Evolutionary conservation across 139 green algal genomes (phyloP).

Genomic region (Picochlorum sp.): DNA sequence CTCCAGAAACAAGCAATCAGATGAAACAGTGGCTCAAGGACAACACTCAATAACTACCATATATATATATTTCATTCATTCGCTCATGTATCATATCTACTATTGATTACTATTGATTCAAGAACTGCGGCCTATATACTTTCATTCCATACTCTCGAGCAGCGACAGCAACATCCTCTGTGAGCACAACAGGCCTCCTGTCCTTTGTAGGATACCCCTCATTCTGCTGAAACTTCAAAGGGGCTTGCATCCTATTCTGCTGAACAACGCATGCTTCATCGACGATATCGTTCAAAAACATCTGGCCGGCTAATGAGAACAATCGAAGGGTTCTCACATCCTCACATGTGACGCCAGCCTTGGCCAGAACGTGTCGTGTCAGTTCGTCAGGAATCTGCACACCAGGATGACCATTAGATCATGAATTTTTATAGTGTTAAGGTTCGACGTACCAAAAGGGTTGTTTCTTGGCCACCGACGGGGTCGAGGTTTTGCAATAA

Average conservation of each 20-base stretch:
- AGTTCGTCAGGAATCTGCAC: conserved; percentile 44
- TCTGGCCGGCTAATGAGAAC: conserved; percentile 41
- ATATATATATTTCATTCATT: too few species aligned
- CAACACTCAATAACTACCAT: neutral
- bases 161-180: conserved; percentile 35
- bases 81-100: too few species aligned
- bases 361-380: conserved; percentile 28
- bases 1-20: neutral
- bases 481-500: too few species aligned
- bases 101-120: neutral
- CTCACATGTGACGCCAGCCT: conserved; percentile 22
- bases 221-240: conserved; percentile 18
- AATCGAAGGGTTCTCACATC: conserved; percentile 33
- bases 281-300: conserved; percentile 25
- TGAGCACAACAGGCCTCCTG: conserved; percentile 23
- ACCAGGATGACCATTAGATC: neutral
- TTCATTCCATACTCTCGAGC: conserved; percentile 35
- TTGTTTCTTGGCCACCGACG: too few species aligned
- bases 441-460: too few species aligned
- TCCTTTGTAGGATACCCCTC: conserved; percentile 28
- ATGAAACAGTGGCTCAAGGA: conserved; percentile 22
- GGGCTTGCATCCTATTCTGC: conserved; percentile 20
- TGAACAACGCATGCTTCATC: conserved; percentile 33
- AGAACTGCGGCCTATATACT: conserved; percentile 23
- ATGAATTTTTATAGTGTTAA: too few species aligned